Base-by-base conservation (phyloP, 2,329 filamentous ascomycete species). In the Phaeoacremonium minimum region DNA sequence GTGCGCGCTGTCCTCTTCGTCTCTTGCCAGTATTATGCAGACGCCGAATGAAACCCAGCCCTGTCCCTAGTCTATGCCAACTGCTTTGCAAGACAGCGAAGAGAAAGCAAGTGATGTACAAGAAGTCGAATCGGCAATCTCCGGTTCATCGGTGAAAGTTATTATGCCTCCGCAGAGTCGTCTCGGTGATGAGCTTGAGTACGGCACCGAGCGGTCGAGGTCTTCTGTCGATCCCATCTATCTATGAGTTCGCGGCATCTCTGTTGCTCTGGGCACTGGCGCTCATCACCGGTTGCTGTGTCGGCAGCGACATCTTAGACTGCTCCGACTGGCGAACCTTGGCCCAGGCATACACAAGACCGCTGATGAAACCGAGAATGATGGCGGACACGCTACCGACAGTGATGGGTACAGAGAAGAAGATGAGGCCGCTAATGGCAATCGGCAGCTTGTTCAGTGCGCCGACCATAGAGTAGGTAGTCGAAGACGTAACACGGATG, bases 381-480 rank as follows among this genome's bases (percentile, higher is more conserved):
- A 98, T 97, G 50, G 93, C 93, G 15, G 87, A 87, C 9, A 95
- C 87, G 56, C 87, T 93, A 50, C 88, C 89, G 44, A 96, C 77
- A 1, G 93, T 97, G 50, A 95, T 85, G 0, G 93, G 90, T 0
- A 90, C 90, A 44, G 93, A 80, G 66, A 98, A 98, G 75, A 98
- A 98, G 52, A 98, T 66, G 28, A 98, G 77, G 18, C 93, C 93
- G 46, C 85, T 91, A 48, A 98, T 63, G 37, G 93, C 93, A 50
- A 98, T 90, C 29, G 93, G 93, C 19, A 98, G 82, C 74, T 98
- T 98, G 77, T 98, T 98, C 54, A 98, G 74, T 14, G 91, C 88
- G 44, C 93, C 93, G 38, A 97, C 93, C 91, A 98, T 97, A 18
- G 87, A 95, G 72, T 97, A 98, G 3, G 93, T 98, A 7, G 93